Percentiles rank a stretch among this genome's conserved stretches.
Conservation (phyloP, 306 rosid species). For the Cucurbita argyrosperma region DNA sequence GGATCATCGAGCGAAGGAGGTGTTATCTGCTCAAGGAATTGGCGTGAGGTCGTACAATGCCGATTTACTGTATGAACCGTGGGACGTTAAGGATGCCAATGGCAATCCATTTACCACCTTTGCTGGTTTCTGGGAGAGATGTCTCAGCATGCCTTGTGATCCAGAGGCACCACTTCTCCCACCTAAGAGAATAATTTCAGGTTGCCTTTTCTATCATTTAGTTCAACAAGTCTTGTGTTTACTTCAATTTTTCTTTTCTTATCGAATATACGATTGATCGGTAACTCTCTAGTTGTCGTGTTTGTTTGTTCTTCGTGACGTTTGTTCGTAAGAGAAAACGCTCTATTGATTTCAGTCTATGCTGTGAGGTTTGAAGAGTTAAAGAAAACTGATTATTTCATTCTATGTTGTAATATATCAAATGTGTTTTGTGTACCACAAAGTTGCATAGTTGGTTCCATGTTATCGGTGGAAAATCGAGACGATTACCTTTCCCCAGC, state of each 20-base stretch:
- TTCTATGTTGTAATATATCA: neutral
- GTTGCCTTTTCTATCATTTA: conserved; percentile 15
- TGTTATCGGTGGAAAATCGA: neutral
- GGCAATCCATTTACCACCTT: conserved; percentile 85
- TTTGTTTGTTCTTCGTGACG: neutral
- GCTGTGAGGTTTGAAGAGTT: neutral
- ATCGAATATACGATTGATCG: neutral
- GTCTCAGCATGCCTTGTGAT: conserved; percentile 96
- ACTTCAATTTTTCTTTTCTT: neutral
- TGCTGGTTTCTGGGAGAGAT: conserved; percentile 84
- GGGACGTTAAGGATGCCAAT: conserved; percentile 83
- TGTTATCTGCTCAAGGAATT: conserved; percentile 65
- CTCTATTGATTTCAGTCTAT: neutral
- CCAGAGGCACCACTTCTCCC: conserved; percentile 98
- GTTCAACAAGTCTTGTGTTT: neutral
- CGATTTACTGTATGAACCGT: conserved; percentile 88
- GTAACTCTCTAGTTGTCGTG: neutral
- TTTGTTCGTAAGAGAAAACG: neutral
- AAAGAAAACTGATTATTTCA: too few species aligned
- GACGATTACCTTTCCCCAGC: neutral
- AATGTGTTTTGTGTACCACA: neutral
- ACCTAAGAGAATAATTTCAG: conserved; percentile 84
- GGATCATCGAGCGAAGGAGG: conserved; percentile 82
- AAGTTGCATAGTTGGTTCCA: neutral
- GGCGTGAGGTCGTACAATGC: conserved; percentile 82